Evolutionary conservation across 129 eudicot genomes (phyloP).

Genomic region (Saussurea involucrata): DNA sequence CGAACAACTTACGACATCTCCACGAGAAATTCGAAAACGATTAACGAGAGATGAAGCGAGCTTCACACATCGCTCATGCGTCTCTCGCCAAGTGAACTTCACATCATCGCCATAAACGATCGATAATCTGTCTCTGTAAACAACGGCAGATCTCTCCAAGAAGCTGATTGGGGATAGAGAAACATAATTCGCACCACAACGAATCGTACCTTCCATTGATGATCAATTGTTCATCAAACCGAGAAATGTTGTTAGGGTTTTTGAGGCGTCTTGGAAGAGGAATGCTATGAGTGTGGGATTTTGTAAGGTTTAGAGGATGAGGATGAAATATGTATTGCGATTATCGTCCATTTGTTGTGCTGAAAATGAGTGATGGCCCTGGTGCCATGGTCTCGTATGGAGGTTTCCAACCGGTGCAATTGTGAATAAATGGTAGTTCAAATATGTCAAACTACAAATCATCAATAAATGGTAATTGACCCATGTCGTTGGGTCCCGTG

Average conservation of each 20-base stretch:
- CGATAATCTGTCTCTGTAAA: conserved; percentile 39
- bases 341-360: neutral
- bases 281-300: neutral
- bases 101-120: conserved; percentile 31
- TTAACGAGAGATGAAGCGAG: conserved; percentile 34
- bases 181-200: conserved; percentile 43
- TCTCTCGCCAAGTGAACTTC: conserved; percentile 29
- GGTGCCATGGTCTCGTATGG: too few species aligned
- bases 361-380: neutral
- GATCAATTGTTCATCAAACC: neutral
- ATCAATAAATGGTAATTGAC: too few species aligned
- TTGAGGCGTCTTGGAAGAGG: neutral
- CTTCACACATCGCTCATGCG: conserved; percentile 27
- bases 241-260: neutral
- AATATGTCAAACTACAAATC: too few species aligned
- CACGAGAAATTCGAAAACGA: conserved; percentile 6
- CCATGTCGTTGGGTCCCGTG: too few species aligned
- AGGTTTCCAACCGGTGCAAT: too few species aligned
- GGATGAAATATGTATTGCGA: neutral
- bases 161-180: conserved; percentile 59
- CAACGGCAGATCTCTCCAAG: conserved; percentile 53
- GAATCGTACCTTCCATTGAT: conserved; percentile 42
- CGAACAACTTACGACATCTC: conserved; percentile 27
- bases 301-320: neutral
- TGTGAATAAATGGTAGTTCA: too few species aligned